Conservation (phyloP, 1,284 basidiomycete species). For the Ceratobasidium sp. region DNA sequence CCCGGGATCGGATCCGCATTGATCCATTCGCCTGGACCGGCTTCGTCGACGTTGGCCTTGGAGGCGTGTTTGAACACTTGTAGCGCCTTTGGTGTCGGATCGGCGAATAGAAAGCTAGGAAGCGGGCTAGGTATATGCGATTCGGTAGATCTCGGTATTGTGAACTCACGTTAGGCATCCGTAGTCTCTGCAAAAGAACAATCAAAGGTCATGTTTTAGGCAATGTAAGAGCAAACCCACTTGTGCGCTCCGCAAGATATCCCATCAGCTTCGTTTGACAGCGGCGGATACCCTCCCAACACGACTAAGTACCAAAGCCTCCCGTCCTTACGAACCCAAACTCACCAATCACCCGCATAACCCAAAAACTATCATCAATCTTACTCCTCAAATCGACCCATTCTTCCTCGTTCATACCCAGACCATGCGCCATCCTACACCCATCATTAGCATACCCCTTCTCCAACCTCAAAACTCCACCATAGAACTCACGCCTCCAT, state of each 20-base stretch:
- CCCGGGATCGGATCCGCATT: constrained; percentile 82
- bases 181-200: constrained; percentile 72
- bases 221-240: constrained; percentile 58
- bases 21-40: constrained; percentile 74
- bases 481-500: constrained; percentile 79
- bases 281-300: constrained; percentile 81
- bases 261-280: constrained; percentile 81
- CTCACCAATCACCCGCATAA: constrained; percentile 83
- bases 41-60: constrained; percentile 59
- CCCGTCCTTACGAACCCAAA: constrained; percentile 21
- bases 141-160: constrained; percentile 44
- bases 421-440: constrained; percentile 80
- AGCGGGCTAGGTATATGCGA: constrained; percentile 23
- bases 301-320: neutral
- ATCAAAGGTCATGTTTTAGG: constrained; percentile 35
- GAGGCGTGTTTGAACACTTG: constrained; percentile 80
- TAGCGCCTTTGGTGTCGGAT: constrained; percentile 80
- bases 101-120: constrained; percentile 80
- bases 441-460: neutral
- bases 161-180: constrained; percentile 82
- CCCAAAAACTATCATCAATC: constrained; percentile 89
- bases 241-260: constrained; percentile 89
- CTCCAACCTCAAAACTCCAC: neutral
- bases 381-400: constrained; percentile 74
- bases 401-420: constrained; percentile 79